Conservation (phyloP, 2,329 filamentous ascomycete species). For the Nothophoma quercina region DNA sequence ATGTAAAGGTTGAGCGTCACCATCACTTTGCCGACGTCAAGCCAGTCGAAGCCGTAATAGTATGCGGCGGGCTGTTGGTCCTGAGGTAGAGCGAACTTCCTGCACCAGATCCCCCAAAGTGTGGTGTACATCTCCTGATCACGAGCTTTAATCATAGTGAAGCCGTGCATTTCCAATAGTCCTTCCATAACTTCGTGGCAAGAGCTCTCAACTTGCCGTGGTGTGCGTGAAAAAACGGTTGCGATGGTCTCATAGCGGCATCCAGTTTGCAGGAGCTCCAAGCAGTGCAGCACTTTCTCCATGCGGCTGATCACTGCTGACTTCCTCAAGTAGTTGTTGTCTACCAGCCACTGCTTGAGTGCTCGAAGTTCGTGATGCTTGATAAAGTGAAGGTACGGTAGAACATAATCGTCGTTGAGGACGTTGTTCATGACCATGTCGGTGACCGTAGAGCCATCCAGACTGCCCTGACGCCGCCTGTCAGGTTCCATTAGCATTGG, state of each 20-base stretch:
- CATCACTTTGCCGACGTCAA: slow-evolving; percentile 32
- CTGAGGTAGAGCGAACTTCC: slow-evolving; percentile 15
- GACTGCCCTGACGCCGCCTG: slow-evolving; percentile 30
- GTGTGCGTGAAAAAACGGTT: slow-evolving; percentile 39
- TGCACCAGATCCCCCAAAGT: slow-evolving; percentile 30
- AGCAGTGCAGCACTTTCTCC: slow-evolving; percentile 39
- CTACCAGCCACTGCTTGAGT: slow-evolving; percentile 30
- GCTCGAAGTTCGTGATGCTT: slow-evolving; percentile 37
- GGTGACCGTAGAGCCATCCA: slow-evolving; percentile 24
- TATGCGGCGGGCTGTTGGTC: slow-evolving; percentile 12
- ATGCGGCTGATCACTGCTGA: slow-evolving; percentile 30
- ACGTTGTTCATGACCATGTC: slow-evolving; percentile 30
- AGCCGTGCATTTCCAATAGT: slow-evolving; percentile 34
- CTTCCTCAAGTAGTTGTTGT: slow-evolving; percentile 20
- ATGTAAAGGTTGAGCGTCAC: slow-evolving; percentile 41
- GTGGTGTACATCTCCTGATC: slow-evolving; percentile 22
- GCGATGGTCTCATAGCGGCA: slow-evolving; percentile 37
- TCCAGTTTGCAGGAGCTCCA: slow-evolving; percentile 37
- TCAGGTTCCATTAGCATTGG: slow-evolving; percentile 22
- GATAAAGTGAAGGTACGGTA: slow-evolving; percentile 32
- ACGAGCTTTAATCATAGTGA: slow-evolving; percentile 22
- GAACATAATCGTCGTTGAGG: slow-evolving; percentile 22
- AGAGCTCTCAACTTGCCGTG: slow-evolving; percentile 29
- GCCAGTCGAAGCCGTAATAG: slow-evolving; percentile 34
- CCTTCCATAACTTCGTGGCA: slow-evolving; percentile 38